phyloP scores from a whole-genome alignment of 2,329 filamentous ascomycete species.

The Fusarium duplospermum region DNA sequence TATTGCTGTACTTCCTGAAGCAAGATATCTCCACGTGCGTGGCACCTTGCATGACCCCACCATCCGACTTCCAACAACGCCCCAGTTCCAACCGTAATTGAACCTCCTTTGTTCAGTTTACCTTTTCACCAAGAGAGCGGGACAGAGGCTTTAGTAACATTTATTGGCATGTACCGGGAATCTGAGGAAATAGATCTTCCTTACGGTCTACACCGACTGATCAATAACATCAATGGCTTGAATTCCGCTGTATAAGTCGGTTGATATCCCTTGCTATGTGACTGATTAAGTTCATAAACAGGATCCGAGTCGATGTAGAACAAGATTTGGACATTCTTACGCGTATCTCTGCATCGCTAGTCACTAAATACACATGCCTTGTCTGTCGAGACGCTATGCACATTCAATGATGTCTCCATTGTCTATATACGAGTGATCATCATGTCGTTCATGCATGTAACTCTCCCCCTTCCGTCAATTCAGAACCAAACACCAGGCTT shows the following conservation, averaged over 20 bases:
- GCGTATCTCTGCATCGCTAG: background rate
- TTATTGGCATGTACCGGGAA: background rate
- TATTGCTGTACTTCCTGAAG: background rate
- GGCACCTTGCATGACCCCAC: background rate
- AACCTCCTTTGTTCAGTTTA: background rate
- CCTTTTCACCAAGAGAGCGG: background rate
- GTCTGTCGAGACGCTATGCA: background rate
- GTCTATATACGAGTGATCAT: conserved; percentile 39
- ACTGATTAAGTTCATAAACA: background rate
- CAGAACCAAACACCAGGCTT: conserved; percentile 31
- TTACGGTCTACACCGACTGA: background rate
- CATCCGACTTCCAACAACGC: background rate
- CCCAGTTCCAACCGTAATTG: background rate
- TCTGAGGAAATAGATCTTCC: background rate
- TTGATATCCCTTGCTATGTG: background rate
- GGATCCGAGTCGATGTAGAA: background rate
- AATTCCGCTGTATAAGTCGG: background rate
- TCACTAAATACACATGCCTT: background rate
- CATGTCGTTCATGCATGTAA: conserved; percentile 38
- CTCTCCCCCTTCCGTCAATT: conserved; percentile 27
- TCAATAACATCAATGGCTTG: background rate
- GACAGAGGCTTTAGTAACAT: background rate
- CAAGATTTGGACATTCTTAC: background rate
- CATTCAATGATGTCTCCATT: conserved; percentile 31
- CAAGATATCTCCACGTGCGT: background rate